Evolutionary conservation across 2,329 filamentous ascomycete genomes (phyloP), one percentile per base, ranked within the genome.

Genomic region (Seiridium unicorne): DNA sequence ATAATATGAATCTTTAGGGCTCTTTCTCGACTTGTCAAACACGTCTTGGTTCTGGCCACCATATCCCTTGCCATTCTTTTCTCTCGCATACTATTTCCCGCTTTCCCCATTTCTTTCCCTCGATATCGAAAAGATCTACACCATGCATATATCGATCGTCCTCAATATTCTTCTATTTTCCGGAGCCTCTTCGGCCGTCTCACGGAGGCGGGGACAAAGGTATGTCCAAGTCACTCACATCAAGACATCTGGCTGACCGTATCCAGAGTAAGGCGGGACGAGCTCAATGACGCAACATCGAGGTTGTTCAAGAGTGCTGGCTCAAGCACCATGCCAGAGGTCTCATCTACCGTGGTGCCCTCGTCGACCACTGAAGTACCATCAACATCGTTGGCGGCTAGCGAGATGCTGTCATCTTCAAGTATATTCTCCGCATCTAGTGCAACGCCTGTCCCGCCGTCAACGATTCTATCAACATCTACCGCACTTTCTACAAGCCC

Each of bases 121-220:
- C 40, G 18, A 58, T 35, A 38, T 42, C 46, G 54, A 47, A 34
- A 58, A 49, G 54, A 60, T 57, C 57, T 57, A 57, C 60, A 62
- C 31, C 4, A 73, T 73, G 71, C 62, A 66, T 54, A 65, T 67
- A 65, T 55, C 68, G 64, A 44, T 70, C 59, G 67, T 70, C 58
- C 63, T 71, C 61, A 63, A 68, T 51, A 60, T 73, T 48, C 65
- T 72, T 51, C 65, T 69, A 57, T 66, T 72, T 58, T 67, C 68
- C 56, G 69, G 63, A 60, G 67, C 65, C 61, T 70, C 65, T 57
- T 70, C 69, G 69, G 71, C 71, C 49, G 70, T 70, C 60, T 69
- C 70, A 67, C 62, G 70, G 66, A 69, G 66, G 65, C 63, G 64
- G 44, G 63, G 63, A 53, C 63, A 64, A 13, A 65, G 66, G 70